phyloP scores from a whole-genome alignment of 768 basidiomycete genomes.

The Boletus rubroflammeus region DNA sequence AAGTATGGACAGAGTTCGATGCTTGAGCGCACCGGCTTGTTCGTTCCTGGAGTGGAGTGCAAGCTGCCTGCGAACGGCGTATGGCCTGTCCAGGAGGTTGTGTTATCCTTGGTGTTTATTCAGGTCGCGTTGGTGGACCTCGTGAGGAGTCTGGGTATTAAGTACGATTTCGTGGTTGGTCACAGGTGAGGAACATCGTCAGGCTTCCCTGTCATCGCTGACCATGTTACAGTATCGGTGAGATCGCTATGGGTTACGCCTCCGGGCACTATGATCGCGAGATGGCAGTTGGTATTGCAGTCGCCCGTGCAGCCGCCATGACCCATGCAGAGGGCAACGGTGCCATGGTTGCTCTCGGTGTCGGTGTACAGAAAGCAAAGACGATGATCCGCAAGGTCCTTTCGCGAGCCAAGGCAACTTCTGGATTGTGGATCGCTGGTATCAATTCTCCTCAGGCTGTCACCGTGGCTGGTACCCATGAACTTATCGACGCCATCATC shows the following conservation, averaged over 20 bases:
- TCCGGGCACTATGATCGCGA: conserved; percentile 35
- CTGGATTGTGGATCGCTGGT: conserved; percentile 34
- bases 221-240: conserved; percentile 25
- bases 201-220: conserved; percentile 1
- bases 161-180: conserved; percentile 34
- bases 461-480: conserved; percentile 31
- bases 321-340: conserved; percentile 34
- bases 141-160: conserved; percentile 29
- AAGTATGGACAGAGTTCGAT: conserved; percentile 30
- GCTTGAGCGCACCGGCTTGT: conserved; percentile 33
- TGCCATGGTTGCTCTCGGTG: conserved; percentile 34
- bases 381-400: conserved; percentile 34
- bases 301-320: conserved; percentile 37
- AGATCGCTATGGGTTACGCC: conserved; percentile 38
- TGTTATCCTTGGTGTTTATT: conserved; percentile 32
- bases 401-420: conserved; percentile 21
- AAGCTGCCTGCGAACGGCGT: conserved; percentile 22
- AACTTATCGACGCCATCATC: conserved; percentile 31
- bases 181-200: conserved; percentile 23
- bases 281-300: conserved; percentile 34
- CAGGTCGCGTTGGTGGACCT: conserved; percentile 35
- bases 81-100: conserved; percentile 34
- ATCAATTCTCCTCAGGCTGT: conserved; percentile 38
- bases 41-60: conserved; percentile 26
- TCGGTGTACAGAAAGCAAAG: conserved; percentile 31